A percentile compares a stretch with the other conserved stretches of the same genome.
Evolutionary conservation across 139 green algal species (phyloP).

Genomic region (Chlorella sorokiniana): DNA sequence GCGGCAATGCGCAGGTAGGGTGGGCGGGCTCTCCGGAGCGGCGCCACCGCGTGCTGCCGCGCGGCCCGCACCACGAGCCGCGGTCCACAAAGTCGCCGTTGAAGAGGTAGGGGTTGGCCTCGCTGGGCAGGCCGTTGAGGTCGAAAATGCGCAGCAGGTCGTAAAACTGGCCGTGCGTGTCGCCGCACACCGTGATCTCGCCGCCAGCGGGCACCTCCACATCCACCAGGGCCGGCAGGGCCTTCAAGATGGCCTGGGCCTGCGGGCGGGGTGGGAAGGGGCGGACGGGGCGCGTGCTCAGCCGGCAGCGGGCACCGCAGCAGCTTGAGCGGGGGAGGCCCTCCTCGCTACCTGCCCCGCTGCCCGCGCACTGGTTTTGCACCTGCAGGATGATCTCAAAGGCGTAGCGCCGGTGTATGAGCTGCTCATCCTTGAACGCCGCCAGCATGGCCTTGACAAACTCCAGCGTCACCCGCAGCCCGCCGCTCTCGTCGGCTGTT

Average conservation of each 20-base stretch:
- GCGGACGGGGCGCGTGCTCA: neutral
- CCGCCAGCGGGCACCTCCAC: slow-evolving; percentile 57
- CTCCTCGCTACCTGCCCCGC: neutral
- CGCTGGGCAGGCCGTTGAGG: slow-evolving; percentile 86
- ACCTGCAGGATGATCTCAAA: slow-evolving; percentile 70
- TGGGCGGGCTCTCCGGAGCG: too few relatives aligned
- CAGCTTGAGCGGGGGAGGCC: neutral
- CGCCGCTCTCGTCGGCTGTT: slow-evolving; percentile 60
- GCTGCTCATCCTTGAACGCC: slow-evolving; percentile 85
- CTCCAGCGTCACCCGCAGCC: slow-evolving; percentile 66
- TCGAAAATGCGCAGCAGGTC: slow-evolving; percentile 98
- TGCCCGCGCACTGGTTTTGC: neutral
- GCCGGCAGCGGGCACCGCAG: too few relatives aligned
- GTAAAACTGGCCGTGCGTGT: slow-evolving; percentile 86
- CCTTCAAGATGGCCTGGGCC: slow-evolving; percentile 54
- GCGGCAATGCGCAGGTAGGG: too few relatives aligned
- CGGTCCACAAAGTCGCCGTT: slow-evolving; percentile 96
- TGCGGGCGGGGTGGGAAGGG: slow-evolving; percentile 38
- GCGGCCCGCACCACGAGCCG: too few relatives aligned
- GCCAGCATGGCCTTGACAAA: slow-evolving; percentile 94
- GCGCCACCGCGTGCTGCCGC: too few relatives aligned
- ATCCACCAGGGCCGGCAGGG: slow-evolving; percentile 80
- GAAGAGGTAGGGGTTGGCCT: slow-evolving; percentile 97
- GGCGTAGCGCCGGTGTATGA: slow-evolving; percentile 78
- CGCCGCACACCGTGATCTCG: slow-evolving; percentile 90